Evolutionary conservation across 2,329 filamentous ascomycete genomes (phyloP).

Genomic region (Arthrobotrys pseudoclavata): DNA sequence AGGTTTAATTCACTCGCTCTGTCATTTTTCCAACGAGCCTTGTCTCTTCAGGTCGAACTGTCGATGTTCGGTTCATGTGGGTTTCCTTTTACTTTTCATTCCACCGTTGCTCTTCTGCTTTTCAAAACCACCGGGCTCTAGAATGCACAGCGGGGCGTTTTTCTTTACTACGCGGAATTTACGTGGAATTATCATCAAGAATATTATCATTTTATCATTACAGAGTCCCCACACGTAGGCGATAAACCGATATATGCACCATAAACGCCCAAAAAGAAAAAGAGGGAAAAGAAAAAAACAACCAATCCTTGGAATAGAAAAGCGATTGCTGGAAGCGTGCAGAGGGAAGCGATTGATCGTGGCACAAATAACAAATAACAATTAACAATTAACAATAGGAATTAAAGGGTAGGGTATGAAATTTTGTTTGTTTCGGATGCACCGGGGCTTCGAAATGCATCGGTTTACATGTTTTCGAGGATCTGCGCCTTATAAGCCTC

Average conservation of each 20-base stretch:
- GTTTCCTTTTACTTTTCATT: neutral
- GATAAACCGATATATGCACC: slow-evolving; percentile 1
- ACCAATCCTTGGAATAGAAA: neutral
- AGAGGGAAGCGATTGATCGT: neutral
- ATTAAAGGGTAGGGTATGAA: neutral
- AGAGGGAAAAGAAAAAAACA: neutral
- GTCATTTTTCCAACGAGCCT: neutral
- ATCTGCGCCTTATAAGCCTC: slow-evolving; percentile 46
- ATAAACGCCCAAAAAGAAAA: slow-evolving; percentile 3
- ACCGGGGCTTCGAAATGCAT: neutral
- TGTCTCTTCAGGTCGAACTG: neutral
- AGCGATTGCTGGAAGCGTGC: neutral
- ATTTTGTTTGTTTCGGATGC: neutral
- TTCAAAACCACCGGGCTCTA: neutral
- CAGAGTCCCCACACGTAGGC: neutral
- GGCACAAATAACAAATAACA: neutral
- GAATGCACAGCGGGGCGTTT: neutral
- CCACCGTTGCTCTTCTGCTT: neutral
- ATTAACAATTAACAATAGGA: slow-evolving; percentile 1
- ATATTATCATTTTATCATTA: slow-evolving; percentile 50
- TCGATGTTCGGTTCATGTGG: neutral
- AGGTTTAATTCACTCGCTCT: neutral
- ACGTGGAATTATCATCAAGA: neutral
- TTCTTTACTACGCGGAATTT: neutral
- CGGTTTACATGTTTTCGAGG: slow-evolving; percentile 54